Conservation (phyloP, 2,329 filamentous ascomycete genomes). For the Helicocarpus griseus region DNA sequence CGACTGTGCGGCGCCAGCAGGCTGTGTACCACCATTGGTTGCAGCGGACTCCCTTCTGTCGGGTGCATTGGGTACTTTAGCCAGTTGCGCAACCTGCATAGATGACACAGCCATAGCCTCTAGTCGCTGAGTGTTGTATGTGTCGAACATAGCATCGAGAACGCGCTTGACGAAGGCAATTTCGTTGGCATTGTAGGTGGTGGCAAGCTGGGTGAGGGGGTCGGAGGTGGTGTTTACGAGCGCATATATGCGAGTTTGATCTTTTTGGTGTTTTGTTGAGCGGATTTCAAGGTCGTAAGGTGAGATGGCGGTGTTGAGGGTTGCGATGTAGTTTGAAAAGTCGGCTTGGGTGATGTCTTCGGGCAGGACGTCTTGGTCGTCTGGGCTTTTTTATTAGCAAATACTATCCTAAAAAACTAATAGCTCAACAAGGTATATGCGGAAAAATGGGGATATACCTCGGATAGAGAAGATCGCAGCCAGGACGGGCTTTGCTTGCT, state of each 20-base stretch:
- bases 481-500: conserved; percentile 62
- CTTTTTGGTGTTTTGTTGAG: conserved; percentile 58
- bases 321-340: conserved; percentile 58
- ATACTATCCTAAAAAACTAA: neutral
- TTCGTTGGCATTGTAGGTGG: conserved; percentile 69
- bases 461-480: conserved; percentile 62
- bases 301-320: conserved; percentile 62
- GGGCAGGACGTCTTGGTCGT: conserved; percentile 39
- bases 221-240: conserved; percentile 86
- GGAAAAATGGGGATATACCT: conserved; percentile 23
- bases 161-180: conserved; percentile 81
- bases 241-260: conserved; percentile 59
- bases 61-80: conserved; percentile 34
- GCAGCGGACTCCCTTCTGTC: conserved; percentile 38
- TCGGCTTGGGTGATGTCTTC: conserved; percentile 59
- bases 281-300: conserved; percentile 83
- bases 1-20: conserved; percentile 34
- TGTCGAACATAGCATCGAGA: conserved; percentile 86
- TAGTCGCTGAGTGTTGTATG: conserved; percentile 66
- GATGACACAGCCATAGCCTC: conserved; percentile 76
- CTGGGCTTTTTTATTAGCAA: conserved; percentile 20
- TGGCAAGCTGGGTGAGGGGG: conserved; percentile 75
- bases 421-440: too few species aligned
- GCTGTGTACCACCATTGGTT: conserved; percentile 27
- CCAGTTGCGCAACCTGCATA: conserved; percentile 67